These are phyloP conservation scores for Neonectria sp. DNA, from an alignment of 2,329 filamentous ascomycete genomes.

Conservation along the genomic window DNA sequence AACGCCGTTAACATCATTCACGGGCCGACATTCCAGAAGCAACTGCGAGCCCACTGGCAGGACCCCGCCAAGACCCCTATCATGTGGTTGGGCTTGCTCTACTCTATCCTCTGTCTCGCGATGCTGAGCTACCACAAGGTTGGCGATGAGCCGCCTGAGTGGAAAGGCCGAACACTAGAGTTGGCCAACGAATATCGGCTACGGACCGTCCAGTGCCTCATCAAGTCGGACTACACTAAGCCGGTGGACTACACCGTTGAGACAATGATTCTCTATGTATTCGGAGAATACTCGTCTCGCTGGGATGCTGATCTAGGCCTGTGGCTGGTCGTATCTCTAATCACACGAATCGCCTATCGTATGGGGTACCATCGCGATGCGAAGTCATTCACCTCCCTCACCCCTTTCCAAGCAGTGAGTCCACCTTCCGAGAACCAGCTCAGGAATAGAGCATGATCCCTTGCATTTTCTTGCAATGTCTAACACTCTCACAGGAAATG, in stretches of 20 bases:
- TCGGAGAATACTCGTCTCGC: constrained; percentile 81
- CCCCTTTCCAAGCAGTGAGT: constrained; percentile 78
- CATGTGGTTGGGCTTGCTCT: constrained; percentile 85
- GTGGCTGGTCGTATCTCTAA: constrained; percentile 70
- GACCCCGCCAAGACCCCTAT: constrained; percentile 80
- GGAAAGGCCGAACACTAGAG: constrained; percentile 76
- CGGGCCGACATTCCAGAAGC: constrained; percentile 86
- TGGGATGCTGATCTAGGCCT: constrained; percentile 81
- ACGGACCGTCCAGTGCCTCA: constrained; percentile 83
- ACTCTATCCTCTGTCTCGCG: constrained; percentile 82
- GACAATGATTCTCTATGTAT: constrained; percentile 81
- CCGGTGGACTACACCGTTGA: constrained; percentile 84
- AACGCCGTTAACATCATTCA: constrained; percentile 83
- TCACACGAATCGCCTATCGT: constrained; percentile 72
- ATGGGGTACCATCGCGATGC: constrained; percentile 87
- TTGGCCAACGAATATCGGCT: constrained; percentile 76
- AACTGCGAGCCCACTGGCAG: constrained; percentile 77
- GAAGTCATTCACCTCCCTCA: constrained; percentile 79
- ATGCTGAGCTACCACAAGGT: constrained; percentile 86
- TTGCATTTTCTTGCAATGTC: not conserved
- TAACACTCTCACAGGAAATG: constrained; percentile 72
- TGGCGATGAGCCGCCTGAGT: constrained; percentile 85
- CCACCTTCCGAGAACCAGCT: not conserved
- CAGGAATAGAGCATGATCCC: not conserved
- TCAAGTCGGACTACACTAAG: constrained; percentile 83